Base-by-base conservation (phyloP, 176 grass and related monocot species). In the Echinochloa phyllopogon region DNA sequence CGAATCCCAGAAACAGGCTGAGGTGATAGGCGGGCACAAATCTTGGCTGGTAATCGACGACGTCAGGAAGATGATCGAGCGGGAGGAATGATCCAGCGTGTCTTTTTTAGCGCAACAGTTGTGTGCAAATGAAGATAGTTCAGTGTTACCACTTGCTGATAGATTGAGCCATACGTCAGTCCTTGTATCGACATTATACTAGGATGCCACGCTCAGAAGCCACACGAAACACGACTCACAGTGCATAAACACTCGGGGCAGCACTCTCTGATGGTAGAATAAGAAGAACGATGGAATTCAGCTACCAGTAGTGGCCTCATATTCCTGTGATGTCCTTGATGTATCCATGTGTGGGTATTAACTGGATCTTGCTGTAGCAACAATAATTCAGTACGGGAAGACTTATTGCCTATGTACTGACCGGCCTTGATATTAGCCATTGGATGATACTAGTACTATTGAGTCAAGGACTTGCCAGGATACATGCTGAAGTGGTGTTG, bases 1-100 rank as follows among this genome's bases (percentile, higher is more conserved):
- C 8, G 47, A 89, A 69, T 94, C 83, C 39, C 69, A 62, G 71
- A 91, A 90, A 56, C 91, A 92, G 81, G 87, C 45, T 4, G 91
- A 92, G 76, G 88, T 99, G 74, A 89, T 96, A 14, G 93, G 91
- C 23, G 93, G 88, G 16, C 91, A 99, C 80, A 86, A 93, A 68
- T 83, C 96, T 16, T 99, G 93, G 93, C 52, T 94, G 78, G 93
- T 89, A 3, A 86, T 99, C 20, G 90, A 99, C 13, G 96, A 95
- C 27, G 76, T 99, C 56, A 86, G 75, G 37, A 88, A 56, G 58
- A 99, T 99, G 96, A 92, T 99, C 36, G 96, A 99, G 49, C 81
- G 78, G 71, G 91, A 99, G 50, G 91, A 95, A 72, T 81, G 65
- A 86, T 86, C 80, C 29, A 49, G 33, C 8, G 3, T 41, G 61